Evolutionary conservation across 805 yeast genomes (phyloP).

Genomic region (Komagataella ulmi): DNA sequence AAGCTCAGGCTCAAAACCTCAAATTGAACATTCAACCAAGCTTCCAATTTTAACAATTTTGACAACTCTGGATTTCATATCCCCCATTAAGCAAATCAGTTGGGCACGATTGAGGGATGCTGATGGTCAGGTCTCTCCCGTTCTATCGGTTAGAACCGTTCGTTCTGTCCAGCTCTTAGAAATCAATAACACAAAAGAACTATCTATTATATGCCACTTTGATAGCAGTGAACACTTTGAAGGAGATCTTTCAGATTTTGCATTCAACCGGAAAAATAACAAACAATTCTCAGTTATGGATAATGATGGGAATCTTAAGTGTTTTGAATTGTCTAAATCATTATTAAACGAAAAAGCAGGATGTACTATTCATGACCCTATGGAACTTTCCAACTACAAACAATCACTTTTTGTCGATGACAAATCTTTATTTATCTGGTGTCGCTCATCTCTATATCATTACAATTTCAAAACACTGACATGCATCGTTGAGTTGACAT

Average conservation of each 20-base stretch:
- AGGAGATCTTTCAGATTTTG: conserved; percentile 12
- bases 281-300: conserved; percentile 31
- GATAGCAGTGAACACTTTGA: not conserved
- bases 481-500: conserved; percentile 31
- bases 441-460: conserved; percentile 29
- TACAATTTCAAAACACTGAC: conserved; percentile 18
- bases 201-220: not conserved
- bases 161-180: not conserved
- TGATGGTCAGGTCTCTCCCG: not conserved
- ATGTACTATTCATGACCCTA: conserved; percentile 19
- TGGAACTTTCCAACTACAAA: conserved; percentile 45
- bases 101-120: not conserved
- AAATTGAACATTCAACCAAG: not conserved
- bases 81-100: not conserved
- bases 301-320: conserved; percentile 35
- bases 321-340: conserved; percentile 15
- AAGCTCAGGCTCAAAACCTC: not conserved
- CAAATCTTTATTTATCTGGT: conserved; percentile 18
- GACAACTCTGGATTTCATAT: not conserved
- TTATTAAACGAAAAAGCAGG: not conserved
- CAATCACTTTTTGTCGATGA: conserved; percentile 24
- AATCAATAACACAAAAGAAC: not conserved
- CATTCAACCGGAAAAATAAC: conserved; percentile 28
- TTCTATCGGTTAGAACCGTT: not conserved
- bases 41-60: not conserved